These are phyloP conservation scores for Ophiostoma tasmaniense DNA, from an alignment of 2,329 filamentous ascomycete species.

Conservation along the genomic window DNA sequence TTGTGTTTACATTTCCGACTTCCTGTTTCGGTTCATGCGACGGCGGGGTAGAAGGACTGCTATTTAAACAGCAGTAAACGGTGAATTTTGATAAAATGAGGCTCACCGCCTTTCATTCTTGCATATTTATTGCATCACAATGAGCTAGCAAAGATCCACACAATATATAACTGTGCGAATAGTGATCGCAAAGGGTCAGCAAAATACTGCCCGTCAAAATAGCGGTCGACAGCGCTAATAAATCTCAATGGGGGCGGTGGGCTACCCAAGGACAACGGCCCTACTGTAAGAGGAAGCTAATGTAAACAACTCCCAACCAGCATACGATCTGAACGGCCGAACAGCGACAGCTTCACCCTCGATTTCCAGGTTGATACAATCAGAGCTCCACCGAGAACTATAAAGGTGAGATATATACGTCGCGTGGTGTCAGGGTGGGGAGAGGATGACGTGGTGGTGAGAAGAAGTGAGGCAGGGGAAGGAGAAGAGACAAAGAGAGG, in stretches of 20 bases:
- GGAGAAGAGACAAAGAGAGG: not conserved
- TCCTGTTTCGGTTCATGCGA: not conserved
- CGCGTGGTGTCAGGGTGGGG: not conserved
- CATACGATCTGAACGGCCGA: not conserved
- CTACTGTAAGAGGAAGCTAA: not conserved
- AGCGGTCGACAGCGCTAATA: constrained; percentile 9
- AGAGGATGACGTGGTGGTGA: not conserved
- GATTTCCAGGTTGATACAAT: not conserved
- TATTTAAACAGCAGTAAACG: not conserved
- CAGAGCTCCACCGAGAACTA: not conserved
- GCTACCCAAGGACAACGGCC: not conserved
- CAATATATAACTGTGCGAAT: no score
- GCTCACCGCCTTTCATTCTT: not conserved
- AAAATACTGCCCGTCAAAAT: not conserved
- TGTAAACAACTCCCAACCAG: not conserved
- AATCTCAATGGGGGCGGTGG: constrained; percentile 8
- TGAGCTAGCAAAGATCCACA: no score
- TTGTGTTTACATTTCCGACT: not conserved
- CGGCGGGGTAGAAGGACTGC: not conserved
- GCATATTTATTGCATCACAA: no score
- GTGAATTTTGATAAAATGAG: not conserved
- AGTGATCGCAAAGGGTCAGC: not conserved
- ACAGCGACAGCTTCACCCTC: not conserved
- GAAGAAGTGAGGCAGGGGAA: not conserved
- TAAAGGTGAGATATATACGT: not conserved